Base-by-base conservation (phyloP, 1,284 basidiomycete species). In the Tylopilus microsporus region DNA sequence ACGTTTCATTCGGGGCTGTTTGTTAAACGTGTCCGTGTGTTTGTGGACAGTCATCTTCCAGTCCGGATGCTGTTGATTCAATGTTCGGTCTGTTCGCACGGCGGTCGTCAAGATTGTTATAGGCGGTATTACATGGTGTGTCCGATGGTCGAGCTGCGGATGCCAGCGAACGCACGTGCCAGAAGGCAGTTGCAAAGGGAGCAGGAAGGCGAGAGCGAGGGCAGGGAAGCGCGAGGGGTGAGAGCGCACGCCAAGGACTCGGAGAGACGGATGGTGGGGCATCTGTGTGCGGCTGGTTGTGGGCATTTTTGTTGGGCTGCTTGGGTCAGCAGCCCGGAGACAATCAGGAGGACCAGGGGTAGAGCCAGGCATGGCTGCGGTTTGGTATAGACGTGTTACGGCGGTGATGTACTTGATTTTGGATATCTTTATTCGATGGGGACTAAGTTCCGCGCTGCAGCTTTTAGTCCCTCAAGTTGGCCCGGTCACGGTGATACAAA, bases 91-190 rank as follows among this genome's bases (percentile, higher is more conserved):
- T 91, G 89, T 67, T 75, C 81, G 51, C 89, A 91, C 62, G 89
- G 89, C 0, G 89, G 89, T 0, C 89, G 91, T 65, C 84, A 86
- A 63, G 77, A 79, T 25, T 91, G 89, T 70, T 90, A 89, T 66
- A 77, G 80, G 47, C 75, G 76, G 36, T 89, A 84, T 65, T 88
- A 88, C 65, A 72, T 78, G 60, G 73, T 77, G 41, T 78, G 79
- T 36, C 81, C 84, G 0, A 77, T 83, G 77, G 70, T 78, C 15
- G 75, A 77, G 18, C 66, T 84, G 19, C 48, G 59, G 6, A 46
- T 61, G 18, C 55, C 67, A 30, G 49, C 62, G 43, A 32, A 59
- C 42, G 56, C 69, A 36, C 65, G 73, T 21, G 68, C 25, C 25
- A 25, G 74, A 34, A 64, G 69, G 49, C 60, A 60, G 32, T 30